phyloP scores from a whole-genome alignment of 2,329 filamentous ascomycete genomes.

The Fusarium avenaceum region DNA sequence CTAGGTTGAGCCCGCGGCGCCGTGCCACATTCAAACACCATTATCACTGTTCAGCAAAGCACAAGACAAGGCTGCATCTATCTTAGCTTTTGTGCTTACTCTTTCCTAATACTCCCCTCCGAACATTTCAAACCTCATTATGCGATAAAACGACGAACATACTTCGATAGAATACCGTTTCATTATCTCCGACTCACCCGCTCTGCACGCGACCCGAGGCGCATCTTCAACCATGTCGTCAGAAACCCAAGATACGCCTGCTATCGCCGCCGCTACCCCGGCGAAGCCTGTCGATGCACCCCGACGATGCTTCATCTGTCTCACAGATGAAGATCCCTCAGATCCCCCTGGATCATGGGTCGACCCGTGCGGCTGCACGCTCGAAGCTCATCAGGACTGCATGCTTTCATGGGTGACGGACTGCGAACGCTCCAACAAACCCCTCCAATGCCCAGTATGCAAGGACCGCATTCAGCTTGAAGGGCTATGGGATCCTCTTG shows the following conservation, averaged over 20 bases:
- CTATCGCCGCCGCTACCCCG: slow-evolving; percentile 2
- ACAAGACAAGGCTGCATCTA: slow-evolving; percentile 18
- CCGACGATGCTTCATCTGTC: slow-evolving; percentile 73
- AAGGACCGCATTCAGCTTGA: slow-evolving; percentile 83
- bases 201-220: slow-evolving; percentile 36
- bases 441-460: slow-evolving; percentile 89
- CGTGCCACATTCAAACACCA: slow-evolving; percentile 29
- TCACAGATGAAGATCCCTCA: slow-evolving; percentile 67
- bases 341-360: slow-evolving; percentile 75
- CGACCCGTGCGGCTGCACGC: slow-evolving; percentile 88
- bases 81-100: not conserved
- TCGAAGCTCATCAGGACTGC: slow-evolving; percentile 91
- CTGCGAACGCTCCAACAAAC: slow-evolving; percentile 75
- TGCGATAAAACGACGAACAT: slow-evolving; percentile 18
- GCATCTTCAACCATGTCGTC: slow-evolving; percentile 30
- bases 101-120: not conserved
- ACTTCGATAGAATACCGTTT: not conserved
- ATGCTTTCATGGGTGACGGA: slow-evolving; percentile 95
- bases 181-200: slow-evolving; percentile 1
- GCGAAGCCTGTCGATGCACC: slow-evolving; percentile 45
- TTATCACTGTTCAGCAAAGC: slow-evolving; percentile 20
- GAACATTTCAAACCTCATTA: not conserved
- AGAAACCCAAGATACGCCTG: slow-evolving; percentile 20
- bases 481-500: slow-evolving; percentile 79
- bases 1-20: slow-evolving; percentile 23